Evolutionary conservation across 306 rosid genomes (phyloP).

Genomic region (Ormosia emarginata): DNA sequence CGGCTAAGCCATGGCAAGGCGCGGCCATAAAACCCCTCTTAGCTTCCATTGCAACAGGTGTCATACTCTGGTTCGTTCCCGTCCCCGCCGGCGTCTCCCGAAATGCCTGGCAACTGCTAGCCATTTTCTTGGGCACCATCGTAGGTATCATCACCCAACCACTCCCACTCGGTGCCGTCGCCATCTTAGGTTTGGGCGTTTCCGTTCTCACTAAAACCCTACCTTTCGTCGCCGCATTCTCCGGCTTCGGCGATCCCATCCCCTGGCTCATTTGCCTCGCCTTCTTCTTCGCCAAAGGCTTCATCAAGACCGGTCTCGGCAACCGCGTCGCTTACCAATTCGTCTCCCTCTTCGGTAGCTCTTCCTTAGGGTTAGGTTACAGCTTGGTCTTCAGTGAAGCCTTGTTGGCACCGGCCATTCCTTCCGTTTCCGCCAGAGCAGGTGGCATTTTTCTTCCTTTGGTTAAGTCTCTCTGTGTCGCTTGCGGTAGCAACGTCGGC

Average conservation of each 20-base stretch:
- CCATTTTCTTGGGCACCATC: constrained; percentile 87
- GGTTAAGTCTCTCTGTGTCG: constrained; percentile 84
- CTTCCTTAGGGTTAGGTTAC: constrained; percentile 91
- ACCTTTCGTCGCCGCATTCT: constrained; percentile 82
- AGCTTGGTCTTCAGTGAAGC: constrained; percentile 97
- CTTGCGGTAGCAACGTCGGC: constrained; percentile 92
- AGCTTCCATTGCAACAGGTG: constrained; percentile 77
- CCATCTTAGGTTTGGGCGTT: constrained; percentile 78
- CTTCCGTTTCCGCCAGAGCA: constrained; percentile 90
- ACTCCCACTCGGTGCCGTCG: constrained; percentile 91
- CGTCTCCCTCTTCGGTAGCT: constrained; percentile 86
- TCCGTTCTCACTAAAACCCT: constrained; percentile 87
- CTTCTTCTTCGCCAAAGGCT: constrained; percentile 94
- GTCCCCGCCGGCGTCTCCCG: constrained; percentile 72
- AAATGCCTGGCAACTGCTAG: constrained; percentile 85
- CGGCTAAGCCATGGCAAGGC: constrained; percentile 79
- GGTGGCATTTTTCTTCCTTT: constrained; percentile 93
- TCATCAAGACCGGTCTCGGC: constrained; percentile 93
- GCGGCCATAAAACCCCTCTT: constrained; percentile 76
- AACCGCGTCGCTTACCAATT: constrained; percentile 91
- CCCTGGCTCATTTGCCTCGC: constrained; percentile 97
- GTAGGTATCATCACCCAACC: constrained; percentile 96
- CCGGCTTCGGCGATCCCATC: constrained; percentile 93
- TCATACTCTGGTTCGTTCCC: constrained; percentile 79
- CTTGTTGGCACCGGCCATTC: constrained; percentile 86